A percentile compares a stretch with the other conserved stretches of the same genome.
phyloP scores from a whole-genome alignment of 805 yeast species.

The Sungouiella thailandica region DNA sequence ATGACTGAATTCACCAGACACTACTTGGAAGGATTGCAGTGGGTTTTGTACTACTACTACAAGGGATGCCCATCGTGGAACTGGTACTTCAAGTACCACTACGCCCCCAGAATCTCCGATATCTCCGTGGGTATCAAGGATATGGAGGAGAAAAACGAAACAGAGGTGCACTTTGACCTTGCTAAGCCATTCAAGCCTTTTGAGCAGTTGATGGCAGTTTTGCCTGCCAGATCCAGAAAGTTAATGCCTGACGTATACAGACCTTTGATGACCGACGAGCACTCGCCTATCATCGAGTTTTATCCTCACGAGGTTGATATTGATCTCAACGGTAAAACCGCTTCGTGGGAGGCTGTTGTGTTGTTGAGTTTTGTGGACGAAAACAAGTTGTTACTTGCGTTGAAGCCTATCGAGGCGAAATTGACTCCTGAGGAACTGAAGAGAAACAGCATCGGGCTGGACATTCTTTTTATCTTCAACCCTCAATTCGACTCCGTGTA shows the following conservation, averaged over 20 bases:
- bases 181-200: slow-evolving; percentile 87
- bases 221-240: slow-evolving; percentile 84
- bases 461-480: slow-evolving; percentile 64
- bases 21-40: slow-evolving; percentile 91
- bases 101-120: slow-evolving; percentile 93
- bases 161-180: slow-evolving; percentile 50
- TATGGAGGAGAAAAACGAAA: slow-evolving; percentile 26
- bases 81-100: slow-evolving; percentile 88
- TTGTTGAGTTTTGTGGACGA: slow-evolving; percentile 89
- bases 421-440: slow-evolving; percentile 64
- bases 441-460: slow-evolving; percentile 73
- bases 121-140: slow-evolving; percentile 66
- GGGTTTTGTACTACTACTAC: slow-evolving; percentile 92
- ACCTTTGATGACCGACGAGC: slow-evolving; percentile 76
- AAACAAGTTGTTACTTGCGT: slow-evolving; percentile 62
- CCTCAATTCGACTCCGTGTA: slow-evolving; percentile 68
- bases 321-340: slow-evolving; percentile 92
- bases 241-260: slow-evolving; percentile 77
- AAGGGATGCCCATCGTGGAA: slow-evolving; percentile 93
- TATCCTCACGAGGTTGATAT: slow-evolving; percentile 85
- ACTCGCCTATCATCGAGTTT: slow-evolving; percentile 83
- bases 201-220: slow-evolving; percentile 94
- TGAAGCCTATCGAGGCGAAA: slow-evolving; percentile 58
- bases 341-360: slow-evolving; percentile 97
- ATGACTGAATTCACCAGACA: slow-evolving; percentile 65